Evolutionary conservation across 192 early-diverging fungal genomes (phyloP).

Genomic region (Coemansia sp.): DNA sequence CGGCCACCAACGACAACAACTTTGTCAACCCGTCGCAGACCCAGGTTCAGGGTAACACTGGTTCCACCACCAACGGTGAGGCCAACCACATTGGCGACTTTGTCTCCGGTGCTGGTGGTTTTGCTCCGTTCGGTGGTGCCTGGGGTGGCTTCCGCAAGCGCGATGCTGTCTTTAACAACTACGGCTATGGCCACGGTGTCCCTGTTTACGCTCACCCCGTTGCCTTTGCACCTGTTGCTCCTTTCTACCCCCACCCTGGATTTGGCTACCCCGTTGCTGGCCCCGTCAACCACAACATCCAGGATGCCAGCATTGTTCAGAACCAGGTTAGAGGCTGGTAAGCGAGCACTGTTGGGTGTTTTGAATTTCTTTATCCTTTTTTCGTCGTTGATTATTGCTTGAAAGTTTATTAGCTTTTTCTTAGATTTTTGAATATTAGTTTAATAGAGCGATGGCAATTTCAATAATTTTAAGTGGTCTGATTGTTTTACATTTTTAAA

Average conservation of each 20-base stretch:
- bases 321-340: slow-evolving; percentile 24
- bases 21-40: slow-evolving; percentile 34
- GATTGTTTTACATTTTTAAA: no score
- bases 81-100: slow-evolving; percentile 39
- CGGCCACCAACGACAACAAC: slow-evolving; percentile 40
- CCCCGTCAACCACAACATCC: slow-evolving; percentile 35
- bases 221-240: slow-evolving; percentile 12
- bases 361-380: background rate
- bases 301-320: slow-evolving; percentile 49
- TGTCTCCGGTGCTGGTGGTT: background rate
- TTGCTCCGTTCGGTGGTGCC: background rate
- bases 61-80: slow-evolving; percentile 37
- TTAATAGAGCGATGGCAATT: no score
- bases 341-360: background rate
- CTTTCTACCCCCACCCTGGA: slow-evolving; percentile 3
- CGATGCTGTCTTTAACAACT: slow-evolving; percentile 41
- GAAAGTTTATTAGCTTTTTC: background rate
- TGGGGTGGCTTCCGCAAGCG: slow-evolving; percentile 18
- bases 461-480: no score
- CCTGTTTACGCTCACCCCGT: slow-evolving; percentile 8
- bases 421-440: background rate
- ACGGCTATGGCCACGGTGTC: slow-evolving; percentile 10
- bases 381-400: no score
- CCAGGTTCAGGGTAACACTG: slow-evolving; percentile 36
- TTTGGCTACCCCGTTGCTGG: slow-evolving; percentile 7